Evolutionary conservation across 495 filamentous ascomycete genomes (phyloP).

Genomic region (Penicillium desertorum): DNA sequence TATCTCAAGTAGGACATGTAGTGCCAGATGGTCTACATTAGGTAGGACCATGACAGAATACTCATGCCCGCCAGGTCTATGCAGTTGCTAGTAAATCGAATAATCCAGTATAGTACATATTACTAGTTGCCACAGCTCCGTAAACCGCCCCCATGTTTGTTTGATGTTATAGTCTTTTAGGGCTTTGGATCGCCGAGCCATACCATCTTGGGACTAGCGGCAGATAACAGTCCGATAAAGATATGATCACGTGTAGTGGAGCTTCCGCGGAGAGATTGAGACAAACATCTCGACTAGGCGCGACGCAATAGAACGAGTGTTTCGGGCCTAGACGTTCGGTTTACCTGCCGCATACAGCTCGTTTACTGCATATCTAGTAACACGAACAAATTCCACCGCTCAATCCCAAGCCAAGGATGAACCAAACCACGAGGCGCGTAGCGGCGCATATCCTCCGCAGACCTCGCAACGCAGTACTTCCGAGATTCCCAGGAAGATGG

Average conservation of each 20-base stretch:
- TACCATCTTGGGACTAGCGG: slow-evolving; percentile 1
- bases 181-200: not conserved
- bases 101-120: too few species aligned
- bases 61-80: too few species aligned
- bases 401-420: slow-evolving; percentile 27
- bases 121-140: not conserved
- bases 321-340: not conserved
- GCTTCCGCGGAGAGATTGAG: slow-evolving; percentile 30
- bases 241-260: slow-evolving; percentile 35
- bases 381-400: not conserved
- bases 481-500: slow-evolving; percentile 29
- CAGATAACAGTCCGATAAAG: slow-evolving; percentile 21
- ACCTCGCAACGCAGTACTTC: slow-evolving; percentile 23
- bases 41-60: too few species aligned
- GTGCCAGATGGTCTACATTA: too few species aligned
- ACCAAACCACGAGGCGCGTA: slow-evolving; percentile 34
- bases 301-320: not conserved
- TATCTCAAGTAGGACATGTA: too few species aligned
- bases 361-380: too few species aligned
- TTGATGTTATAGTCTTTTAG: not conserved
- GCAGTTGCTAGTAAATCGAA: too few species aligned
- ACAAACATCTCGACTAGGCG: slow-evolving; percentile 8
- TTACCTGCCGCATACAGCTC: not conserved
- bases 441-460: slow-evolving; percentile 33
- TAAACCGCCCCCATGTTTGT: not conserved